Base-by-base conservation (phyloP, 202 grass and related monocot species). In the Hordeum pubiflorum region DNA sequence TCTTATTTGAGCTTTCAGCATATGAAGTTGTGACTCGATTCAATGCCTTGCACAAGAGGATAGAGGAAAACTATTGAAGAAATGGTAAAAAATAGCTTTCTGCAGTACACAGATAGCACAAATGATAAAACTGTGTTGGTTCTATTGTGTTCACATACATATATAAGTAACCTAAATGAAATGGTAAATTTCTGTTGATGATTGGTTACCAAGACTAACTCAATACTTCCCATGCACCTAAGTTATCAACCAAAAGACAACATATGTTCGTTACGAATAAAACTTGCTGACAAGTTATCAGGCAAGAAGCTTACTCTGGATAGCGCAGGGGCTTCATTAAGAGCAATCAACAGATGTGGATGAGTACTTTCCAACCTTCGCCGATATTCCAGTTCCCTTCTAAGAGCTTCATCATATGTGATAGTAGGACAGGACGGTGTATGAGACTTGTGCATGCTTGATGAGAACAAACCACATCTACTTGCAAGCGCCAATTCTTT, bases 371-470 rank as follows among this genome's bases (percentile, higher is more conserved):
- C 82, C 66, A 93, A 40, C 40, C 67, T 90, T 38, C 86, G 79
- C 57, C 68, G 76, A 66, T 93, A 93, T 31, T 90, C 91, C 85
- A 85, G 58, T 76, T 93, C 91, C 52, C 83, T 93, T 82, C 24
- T 75, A 61, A 90, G 79, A 72, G 91, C 91, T 68, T 90, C 85
- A 64, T 83, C 82, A 33, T 78, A 93, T 26, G 74, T 86, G 66
- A 93, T 93, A 15, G 91, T 90, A 52, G 82, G 79, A 62, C 74
- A 78, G 5, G 27, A 15, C 17, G 58, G 15, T 38, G 15, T 36
- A 38, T 12, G 56, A 1, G 72, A 44, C 56, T 76, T n/a, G 5
- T 82, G 11, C 66, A 86, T 89, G 83, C 59, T 59, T 82, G 79
- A 81, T 73, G 65, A 26, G 12, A 79, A 36, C 21, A 26, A 64